Conservation (phyloP, 2,329 filamentous ascomycete species). For the Beauveria rudraprayagi region DNA sequence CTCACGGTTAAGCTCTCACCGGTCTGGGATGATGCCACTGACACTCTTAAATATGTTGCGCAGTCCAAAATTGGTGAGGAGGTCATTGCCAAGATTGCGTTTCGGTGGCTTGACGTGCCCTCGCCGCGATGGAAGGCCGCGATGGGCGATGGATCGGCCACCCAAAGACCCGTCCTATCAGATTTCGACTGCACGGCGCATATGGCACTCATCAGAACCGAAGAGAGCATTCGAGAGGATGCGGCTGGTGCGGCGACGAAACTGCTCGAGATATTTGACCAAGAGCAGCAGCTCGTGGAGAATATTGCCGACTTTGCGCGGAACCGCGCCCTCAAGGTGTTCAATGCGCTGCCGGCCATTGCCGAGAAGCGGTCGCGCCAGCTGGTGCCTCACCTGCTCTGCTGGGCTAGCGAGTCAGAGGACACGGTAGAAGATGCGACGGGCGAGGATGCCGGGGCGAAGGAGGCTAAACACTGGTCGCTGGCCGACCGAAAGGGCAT, state of each 20-base stretch:
- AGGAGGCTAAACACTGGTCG: conserved; percentile 49
- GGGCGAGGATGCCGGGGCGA: conserved; percentile 37
- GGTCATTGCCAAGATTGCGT: conserved; percentile 60
- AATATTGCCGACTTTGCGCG: conserved; percentile 51
- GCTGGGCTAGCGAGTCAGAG: conserved; percentile 59
- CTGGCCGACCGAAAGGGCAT: conserved; percentile 78
- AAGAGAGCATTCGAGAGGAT: conserved; percentile 43
- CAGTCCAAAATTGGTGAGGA: conserved; percentile 65
- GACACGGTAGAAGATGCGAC: conserved; percentile 33
- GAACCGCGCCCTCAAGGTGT: conserved; percentile 69
- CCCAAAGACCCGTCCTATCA: conserved; percentile 40
- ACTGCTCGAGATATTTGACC: conserved; percentile 57
- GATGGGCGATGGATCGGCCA: conserved; percentile 24
- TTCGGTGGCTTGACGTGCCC: conserved; percentile 64
- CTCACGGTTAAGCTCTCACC: conserved; percentile 78
- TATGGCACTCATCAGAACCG: conserved; percentile 45
- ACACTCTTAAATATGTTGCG: conserved; percentile 66
- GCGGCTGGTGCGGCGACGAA: conserved; percentile 46
- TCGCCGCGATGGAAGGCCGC: conserved; percentile 47
- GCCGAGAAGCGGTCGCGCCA: conserved; percentile 81
- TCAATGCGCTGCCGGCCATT: conserved; percentile 63
- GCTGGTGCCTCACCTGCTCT: conserved; percentile 77
- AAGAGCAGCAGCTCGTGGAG: conserved; percentile 48
- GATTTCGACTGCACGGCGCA: conserved; percentile 84
- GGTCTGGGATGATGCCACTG: conserved; percentile 77